Evolutionary conservation across 1,139 yeast genomes (phyloP).

Genomic region (Diutina scorzettiae): DNA sequence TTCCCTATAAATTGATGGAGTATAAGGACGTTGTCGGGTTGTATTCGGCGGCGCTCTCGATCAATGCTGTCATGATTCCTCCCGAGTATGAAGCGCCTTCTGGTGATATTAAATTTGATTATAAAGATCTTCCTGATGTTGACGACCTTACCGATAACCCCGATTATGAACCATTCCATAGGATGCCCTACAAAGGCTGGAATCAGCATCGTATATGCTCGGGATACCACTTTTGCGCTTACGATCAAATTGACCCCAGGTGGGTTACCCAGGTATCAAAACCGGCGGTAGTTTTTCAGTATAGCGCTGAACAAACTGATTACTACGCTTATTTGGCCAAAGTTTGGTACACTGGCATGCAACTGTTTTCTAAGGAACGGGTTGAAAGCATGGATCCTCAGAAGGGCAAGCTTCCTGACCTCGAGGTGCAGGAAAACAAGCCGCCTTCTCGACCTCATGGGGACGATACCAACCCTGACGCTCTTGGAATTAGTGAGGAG

Average conservation of each 20-base stretch:
- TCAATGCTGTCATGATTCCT: neutral
- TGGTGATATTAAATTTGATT: too few species aligned
- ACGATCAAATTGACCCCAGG: neutral
- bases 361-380: neutral
- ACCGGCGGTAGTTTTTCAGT: neutral
- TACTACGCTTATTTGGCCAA: neutral
- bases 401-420: too few species aligned
- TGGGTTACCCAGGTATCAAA: neutral
- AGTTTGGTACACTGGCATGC: slow-evolving; percentile 4
- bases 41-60: neutral
- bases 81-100: neutral
- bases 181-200: slow-evolving; percentile 2
- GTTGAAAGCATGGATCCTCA: too few species aligned
- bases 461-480: too few species aligned
- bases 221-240: neutral
- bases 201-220: neutral
- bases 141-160: neutral
- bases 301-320: neutral
- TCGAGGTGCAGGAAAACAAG: too few species aligned
- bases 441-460: too few species aligned
- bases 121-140: neutral
- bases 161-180: neutral
- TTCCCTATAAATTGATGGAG: neutral
- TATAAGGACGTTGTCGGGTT: neutral
- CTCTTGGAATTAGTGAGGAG: too few species aligned